A percentile compares a stretch with the other conserved stretches of the same genome.
Conservation (phyloP, 352 stramenopile species). For the Achlya hypogyna region DNA sequence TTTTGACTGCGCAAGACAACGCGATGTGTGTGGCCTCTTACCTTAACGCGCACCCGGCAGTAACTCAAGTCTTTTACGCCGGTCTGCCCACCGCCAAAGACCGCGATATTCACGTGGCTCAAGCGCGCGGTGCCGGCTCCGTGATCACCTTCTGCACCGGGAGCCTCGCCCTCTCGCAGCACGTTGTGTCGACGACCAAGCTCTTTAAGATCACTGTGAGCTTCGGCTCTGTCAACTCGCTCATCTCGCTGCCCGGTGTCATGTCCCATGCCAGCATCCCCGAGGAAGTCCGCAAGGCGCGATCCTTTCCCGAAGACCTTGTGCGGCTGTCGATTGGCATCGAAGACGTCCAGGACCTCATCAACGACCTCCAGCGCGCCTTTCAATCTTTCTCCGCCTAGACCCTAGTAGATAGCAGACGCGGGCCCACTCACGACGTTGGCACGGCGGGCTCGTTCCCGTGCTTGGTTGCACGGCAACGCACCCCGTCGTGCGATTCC, state of each 20-base stretch:
- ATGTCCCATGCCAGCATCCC: constrained; percentile 96
- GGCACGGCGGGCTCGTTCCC: constrained; percentile 2
- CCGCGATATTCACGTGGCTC: constrained; percentile 75
- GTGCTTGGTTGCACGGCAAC: constrained; percentile 12
- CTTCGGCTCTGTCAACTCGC: constrained; percentile 89
- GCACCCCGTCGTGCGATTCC: not conserved
- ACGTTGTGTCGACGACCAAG: constrained; percentile 87
- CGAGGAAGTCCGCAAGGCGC: constrained; percentile 81
- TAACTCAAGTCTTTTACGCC: constrained; percentile 90
- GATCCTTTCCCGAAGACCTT: constrained; percentile 90
- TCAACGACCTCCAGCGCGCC: constrained; percentile 87
- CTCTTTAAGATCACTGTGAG: constrained; percentile 92
- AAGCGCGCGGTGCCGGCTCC: constrained; percentile 77
- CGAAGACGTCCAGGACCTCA: constrained; percentile 90
- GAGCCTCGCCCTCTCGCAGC: constrained; percentile 77
- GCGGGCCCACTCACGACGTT: not conserved
- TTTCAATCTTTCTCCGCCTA: constrained; percentile 50
- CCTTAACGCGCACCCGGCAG: constrained; percentile 69
- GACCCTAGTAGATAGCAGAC: not conserved
- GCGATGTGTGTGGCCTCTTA: constrained; percentile 85
- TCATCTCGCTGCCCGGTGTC: constrained; percentile 85
- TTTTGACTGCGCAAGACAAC: constrained; percentile 80
- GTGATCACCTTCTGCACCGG: constrained; percentile 87
- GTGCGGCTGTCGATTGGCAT: constrained; percentile 93
- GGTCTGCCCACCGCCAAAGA: constrained; percentile 58